phyloP scores from a whole-genome alignment of 306 rosid species.

The Prunus davidiana region DNA sequence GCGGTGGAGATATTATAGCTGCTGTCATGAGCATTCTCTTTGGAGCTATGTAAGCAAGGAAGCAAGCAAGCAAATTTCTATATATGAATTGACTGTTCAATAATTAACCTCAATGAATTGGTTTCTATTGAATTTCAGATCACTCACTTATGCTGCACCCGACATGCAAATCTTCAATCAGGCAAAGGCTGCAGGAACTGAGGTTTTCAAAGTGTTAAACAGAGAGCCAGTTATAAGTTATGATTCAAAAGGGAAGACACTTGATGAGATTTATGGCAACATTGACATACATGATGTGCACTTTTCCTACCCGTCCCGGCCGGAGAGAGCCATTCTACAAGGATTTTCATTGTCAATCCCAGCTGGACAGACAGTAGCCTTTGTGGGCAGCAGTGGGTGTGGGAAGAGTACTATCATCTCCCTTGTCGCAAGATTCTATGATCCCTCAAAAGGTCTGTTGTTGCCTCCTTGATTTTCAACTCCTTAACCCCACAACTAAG shows the following conservation, averaged over 20 bases:
- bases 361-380: conserved; percentile 70
- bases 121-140: conserved; percentile 37
- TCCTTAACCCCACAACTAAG: too few relatives aligned
- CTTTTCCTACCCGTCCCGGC: conserved; percentile 77
- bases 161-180: conserved; percentile 88
- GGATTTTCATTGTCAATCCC: conserved; percentile 72
- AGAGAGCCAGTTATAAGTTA: conserved; percentile 59
- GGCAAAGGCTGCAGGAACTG: conserved; percentile 84
- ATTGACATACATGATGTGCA: conserved; percentile 50
- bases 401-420: conserved; percentile 94
- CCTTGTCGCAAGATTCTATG: conserved; percentile 71
- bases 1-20: conserved; percentile 64
- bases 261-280: conserved; percentile 42
- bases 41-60: conserved; percentile 73
- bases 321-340: conserved; percentile 58
- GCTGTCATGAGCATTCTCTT: conserved; percentile 92
- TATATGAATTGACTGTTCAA: too few relatives aligned
- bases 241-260: conserved; percentile 41
- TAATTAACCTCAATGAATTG: background rate
- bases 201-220: conserved; percentile 73
- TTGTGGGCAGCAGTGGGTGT: conserved; percentile 92
- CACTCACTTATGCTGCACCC: conserved; percentile 85
- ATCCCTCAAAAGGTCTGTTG: conserved; percentile 54
- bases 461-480: background rate
- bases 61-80: background rate